Conservation (phyloP, 768 basidiomycete species). For the Lactarius evosmus region DNA sequence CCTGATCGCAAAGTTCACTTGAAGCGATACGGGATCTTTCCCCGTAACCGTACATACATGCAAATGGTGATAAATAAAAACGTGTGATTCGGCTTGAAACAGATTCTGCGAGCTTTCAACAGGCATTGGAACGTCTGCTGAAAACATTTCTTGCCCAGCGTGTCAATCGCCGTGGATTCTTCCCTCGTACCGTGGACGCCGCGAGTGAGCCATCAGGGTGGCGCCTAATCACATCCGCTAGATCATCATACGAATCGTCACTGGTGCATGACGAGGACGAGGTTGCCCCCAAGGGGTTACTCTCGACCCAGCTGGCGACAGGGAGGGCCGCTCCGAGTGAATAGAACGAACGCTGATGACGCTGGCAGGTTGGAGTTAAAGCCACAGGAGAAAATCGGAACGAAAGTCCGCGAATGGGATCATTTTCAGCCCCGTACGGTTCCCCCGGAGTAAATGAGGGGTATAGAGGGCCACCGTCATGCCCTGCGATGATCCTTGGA, state of each 20-base stretch:
- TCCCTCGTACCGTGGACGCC: not conserved
- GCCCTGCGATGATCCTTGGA: conserved; percentile 2
- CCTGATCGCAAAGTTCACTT: not conserved
- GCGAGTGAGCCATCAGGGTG: not conserved
- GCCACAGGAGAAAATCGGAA: conserved; percentile 19
- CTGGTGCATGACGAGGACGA: conserved; percentile 11
- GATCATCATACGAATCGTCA: not conserved
- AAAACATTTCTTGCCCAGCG: conserved; percentile 19
- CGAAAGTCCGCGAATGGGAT: conserved; percentile 17
- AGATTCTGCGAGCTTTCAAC: not conserved
- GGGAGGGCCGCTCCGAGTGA: conserved; percentile 11
- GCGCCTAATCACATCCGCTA: not conserved
- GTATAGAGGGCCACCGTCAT: not conserved
- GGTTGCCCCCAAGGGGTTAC: not conserved
- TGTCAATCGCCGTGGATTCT: conserved; percentile 5
- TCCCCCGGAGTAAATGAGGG: conserved; percentile 5
- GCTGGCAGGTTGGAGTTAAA: conserved; percentile 18
- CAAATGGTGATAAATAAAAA: conserved; percentile 9
- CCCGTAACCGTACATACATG: not conserved
- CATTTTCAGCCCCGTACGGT: not conserved
- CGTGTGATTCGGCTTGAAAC: not conserved
- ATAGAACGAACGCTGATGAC: conserved; percentile 14
- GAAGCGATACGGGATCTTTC: not conserved
- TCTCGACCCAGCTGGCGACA: conserved; percentile 10
- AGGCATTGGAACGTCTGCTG: not conserved